Percentiles rank a stretch among this genome's conserved stretches.
Conservation (phyloP, 345 rosid species). For the Eutrema yunnanense region DNA sequence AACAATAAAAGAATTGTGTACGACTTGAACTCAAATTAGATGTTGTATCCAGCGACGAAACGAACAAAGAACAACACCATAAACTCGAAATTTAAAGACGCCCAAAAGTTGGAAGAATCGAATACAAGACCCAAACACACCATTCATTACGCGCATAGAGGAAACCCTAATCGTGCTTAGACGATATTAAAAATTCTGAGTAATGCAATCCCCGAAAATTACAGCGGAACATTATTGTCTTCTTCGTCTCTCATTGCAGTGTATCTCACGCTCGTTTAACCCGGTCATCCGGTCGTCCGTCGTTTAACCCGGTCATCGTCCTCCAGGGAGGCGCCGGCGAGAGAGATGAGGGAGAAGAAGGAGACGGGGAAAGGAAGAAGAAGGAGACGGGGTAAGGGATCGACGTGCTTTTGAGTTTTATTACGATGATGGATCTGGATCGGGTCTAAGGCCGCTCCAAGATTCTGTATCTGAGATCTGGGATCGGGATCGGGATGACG, state of each 20-base stretch:
- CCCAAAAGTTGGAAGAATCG: not conserved
- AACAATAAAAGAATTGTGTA: not conserved
- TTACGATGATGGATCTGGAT: constrained; percentile 66
- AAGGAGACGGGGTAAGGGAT: constrained; percentile 23
- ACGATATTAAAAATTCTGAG: not conserved
- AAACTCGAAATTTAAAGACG: not conserved
- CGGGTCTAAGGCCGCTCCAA: constrained; percentile 67
- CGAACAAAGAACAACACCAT: not conserved
- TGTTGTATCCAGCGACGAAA: not conserved
- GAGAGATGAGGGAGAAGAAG: no score
- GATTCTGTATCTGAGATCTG: constrained; percentile 57
- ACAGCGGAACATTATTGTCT: not conserved
- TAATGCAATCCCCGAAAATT: not conserved
- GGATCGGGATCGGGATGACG: constrained; percentile 76
- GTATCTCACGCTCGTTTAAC: no score
- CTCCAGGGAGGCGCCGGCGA: no score
- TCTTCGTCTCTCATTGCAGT: no score
- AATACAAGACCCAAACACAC: not conserved
- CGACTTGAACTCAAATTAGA: not conserved
- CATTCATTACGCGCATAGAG: not conserved
- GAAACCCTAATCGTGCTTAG: not conserved
- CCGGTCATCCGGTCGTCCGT: no score
- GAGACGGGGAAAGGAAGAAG: no score
- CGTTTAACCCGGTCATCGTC: no score
- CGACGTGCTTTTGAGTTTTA: constrained; percentile 46